These are phyloP conservation scores for Salvia miltiorrhiza DNA, from an alignment of 257 asterid species.

Conservation along the genomic window DNA sequence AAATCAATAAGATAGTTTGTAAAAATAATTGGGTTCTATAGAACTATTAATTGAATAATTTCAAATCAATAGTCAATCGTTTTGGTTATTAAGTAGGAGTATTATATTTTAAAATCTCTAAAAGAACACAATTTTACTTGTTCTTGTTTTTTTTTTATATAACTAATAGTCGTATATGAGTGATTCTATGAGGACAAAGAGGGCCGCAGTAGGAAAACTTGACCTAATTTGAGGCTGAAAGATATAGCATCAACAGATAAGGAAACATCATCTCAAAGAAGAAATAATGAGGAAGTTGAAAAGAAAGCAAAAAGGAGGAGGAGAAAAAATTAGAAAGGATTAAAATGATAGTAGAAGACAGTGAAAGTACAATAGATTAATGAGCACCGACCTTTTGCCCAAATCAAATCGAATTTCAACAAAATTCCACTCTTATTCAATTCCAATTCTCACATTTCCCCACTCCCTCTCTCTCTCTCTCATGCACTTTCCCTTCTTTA, in stretches of 20 bases:
- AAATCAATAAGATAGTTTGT: too few relatives aligned
- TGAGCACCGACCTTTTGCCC: slow-evolving; percentile 42
- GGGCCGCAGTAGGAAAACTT: background rate
- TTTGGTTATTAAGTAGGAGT: too few relatives aligned
- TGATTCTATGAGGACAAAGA: background rate
- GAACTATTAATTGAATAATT: too few relatives aligned
- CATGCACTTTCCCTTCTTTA: slow-evolving; percentile 9
- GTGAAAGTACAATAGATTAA: slow-evolving; percentile 22
- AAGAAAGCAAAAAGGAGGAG: background rate
- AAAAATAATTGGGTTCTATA: too few relatives aligned
- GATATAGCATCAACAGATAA: background rate
- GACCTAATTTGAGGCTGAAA: background rate
- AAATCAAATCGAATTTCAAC: slow-evolving; percentile 36
- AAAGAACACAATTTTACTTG: background rate
- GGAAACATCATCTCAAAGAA: background rate
- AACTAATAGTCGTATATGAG: background rate
- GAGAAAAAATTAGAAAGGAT: slow-evolving; percentile 3
- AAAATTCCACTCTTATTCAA: slow-evolving; percentile 26
- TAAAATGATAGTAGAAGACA: background rate
- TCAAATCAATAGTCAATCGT: too few relatives aligned
- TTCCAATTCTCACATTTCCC: slow-evolving; percentile 24
- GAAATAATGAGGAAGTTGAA: background rate
- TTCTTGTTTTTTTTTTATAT: too few relatives aligned
- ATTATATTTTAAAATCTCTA: too few relatives aligned
- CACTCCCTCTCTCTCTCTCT: background rate